Evolutionary conservation across 2,329 filamentous ascomycete genomes (phyloP), one percentile per base, ranked within the genome.

Genomic region (Venturia aucupariae): DNA sequence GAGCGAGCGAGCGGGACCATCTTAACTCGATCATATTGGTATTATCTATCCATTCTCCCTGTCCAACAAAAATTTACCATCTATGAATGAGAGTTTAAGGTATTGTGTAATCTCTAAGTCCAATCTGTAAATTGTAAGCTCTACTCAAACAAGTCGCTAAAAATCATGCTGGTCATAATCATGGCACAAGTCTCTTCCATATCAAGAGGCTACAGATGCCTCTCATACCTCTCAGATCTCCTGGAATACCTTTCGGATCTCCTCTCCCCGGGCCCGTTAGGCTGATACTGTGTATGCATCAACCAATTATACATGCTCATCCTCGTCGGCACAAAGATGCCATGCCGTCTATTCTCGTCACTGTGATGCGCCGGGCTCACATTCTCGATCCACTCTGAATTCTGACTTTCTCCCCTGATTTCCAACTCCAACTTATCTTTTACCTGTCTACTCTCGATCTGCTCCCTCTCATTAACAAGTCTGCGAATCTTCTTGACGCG

Each of bases 301-400:
- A 57, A 22, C 51, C 51, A 57, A n/a, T 57, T 57, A 35, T 57
- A 57, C 51, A 57, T 57, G n/a, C 51, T 57, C 51, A 57, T 57
- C 30, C 51, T 32, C 30, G 51, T 57, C 51, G 51, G 51, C 30
- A 57, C 51, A 57, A 35, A 57, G 1, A 57, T 35, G 17, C 51
- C 51, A 8, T 57, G 15, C 15, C 51, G 32, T 15, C 30, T 57
- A 35, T 30, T 57, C 15, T 3, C 13, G 3, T 3, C 10, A 35
- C 17, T 32, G 13, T 35, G 51, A 35, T 57, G 51, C 13, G 51
- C 51, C 3, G 51, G 51, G 15, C 1, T 8, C 30, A 57, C 30
- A 15, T 32, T 35, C 51, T 57, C 51, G n/a, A 57, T 57, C 51
- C 51, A 57, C 17, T 32, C 19, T 15, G 3, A 8, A 35, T 4